Evolutionary conservation across 2,329 filamentous ascomycete species (phyloP).

Genomic region (Aspergillus persii): DNA sequence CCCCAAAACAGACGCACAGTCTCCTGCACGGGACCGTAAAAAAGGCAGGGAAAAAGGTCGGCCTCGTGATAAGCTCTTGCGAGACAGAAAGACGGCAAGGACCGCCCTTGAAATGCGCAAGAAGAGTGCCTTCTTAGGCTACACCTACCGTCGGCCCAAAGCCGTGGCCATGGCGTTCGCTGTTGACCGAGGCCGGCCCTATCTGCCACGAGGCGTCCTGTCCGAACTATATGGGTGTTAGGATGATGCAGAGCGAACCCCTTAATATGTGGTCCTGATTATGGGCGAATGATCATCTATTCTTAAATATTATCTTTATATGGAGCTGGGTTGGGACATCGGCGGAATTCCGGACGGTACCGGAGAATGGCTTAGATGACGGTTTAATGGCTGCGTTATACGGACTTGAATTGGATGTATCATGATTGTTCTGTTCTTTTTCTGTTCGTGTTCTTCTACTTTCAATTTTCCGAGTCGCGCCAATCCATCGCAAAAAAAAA

Average conservation of each 20-base stretch:
- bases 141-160: conserved; percentile 67
- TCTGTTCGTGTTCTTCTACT: background rate
- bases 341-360: background rate
- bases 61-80: conserved; percentile 78
- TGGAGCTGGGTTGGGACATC: background rate
- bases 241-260: background rate
- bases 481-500: background rate
- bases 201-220: conserved; percentile 22
- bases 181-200: conserved; percentile 31
- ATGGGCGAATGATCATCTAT: conserved; percentile 1
- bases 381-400: background rate
- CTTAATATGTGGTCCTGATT: background rate
- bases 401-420: background rate
- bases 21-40: conserved; percentile 10
- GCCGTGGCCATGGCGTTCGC: conserved; percentile 34
- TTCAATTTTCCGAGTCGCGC: background rate
- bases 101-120: conserved; percentile 78
- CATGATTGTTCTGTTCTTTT: background rate
- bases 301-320: conserved; percentile 9
- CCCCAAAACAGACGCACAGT: conserved; percentile 42
- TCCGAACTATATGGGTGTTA: conserved; percentile 23
- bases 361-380: background rate
- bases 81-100: conserved; percentile 66
- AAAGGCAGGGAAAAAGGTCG: conserved; percentile 70
- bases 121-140: conserved; percentile 80